Base-by-base conservation (phyloP, 2,329 filamentous ascomycete genomes). In the Colletotrichum cereale region DNA sequence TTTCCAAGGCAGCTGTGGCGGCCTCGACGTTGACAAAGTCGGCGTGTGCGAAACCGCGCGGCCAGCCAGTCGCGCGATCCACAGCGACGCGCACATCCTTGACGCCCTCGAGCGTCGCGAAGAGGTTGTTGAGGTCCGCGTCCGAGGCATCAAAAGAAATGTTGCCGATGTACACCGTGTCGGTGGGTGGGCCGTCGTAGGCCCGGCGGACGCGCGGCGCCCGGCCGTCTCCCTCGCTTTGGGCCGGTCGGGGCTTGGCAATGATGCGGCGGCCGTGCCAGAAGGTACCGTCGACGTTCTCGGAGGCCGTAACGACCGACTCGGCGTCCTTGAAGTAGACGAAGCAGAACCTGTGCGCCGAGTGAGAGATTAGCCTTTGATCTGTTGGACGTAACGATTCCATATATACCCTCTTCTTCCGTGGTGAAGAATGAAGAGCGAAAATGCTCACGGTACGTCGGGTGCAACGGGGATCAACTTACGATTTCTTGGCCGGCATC, bases 101-200 rank as follows among this genome's bases (percentile, higher is more conserved):
- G 58, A 96, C 87, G 79, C 93, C 92, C 61, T 87, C 84, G 71
- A 97, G 85, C 31, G 89, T 87, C 69, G 87, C 85, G 87, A 97
- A 96, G 34, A 97, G 82, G 64, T 90, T 86, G 82, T 95, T 95
- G 65, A 97, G 85, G 77, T 97, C 94, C 65, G 89, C 88, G 78
- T 97, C 94, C 11, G 92, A 93, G 84, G 95, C 92, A 82, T 97
- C 93, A 79, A 93, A 96, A 14, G 93, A 91, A 82, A 97, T 90
- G 84, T 96, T 96, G 75, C 94, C 94, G 75, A 97, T 89, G 84
- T 92, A 97, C 42, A 97, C 83, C 1, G 91, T 93, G 24, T 55
- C 14, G 18, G 62, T 73, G 29, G 62, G 62, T 24, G 55, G 26
- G 57, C 58, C 57, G 24, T 36, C n/a, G 56, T 65, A 52, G 31